Evolutionary conservation across 2,329 filamentous ascomycete species (phyloP), one percentile per base, ranked within the genome.

Genomic region (Colletotrichum tofieldiae): DNA sequence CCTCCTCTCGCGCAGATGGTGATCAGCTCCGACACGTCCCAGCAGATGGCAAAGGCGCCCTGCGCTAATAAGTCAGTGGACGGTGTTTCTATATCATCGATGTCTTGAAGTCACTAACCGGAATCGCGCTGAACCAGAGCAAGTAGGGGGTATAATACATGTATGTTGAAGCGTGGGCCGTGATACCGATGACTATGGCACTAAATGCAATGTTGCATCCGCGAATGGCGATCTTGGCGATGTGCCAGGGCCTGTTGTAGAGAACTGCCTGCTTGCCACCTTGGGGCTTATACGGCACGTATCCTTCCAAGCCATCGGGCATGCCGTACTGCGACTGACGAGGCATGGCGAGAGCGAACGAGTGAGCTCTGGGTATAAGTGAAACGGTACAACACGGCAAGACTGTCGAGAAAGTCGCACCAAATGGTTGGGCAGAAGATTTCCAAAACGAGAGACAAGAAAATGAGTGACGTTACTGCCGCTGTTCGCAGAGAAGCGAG

Each of bases 21-120:
- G 66, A 85, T 75, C 59, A 85, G 73, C 55, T 87, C 85, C 39
- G 81, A 75, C 0, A 78, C 45, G 43, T 81, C 81, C 82, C 85
- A 85, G 18, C 47, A 29, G 51, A 84, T 2, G 8, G 84, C 51
- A 12, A 81, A 79, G 1, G 77, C 75, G 26, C 82, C 80, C 84
- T 86, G 58, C 16, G 12, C 7, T 18, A 49, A 58, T 70, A 41
- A 35, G 60, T 56, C 32, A 62, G 45, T 43, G 37, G 43, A 23
- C 20, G 14, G 23, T 12, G 14, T 6, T 54, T 18, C n/a, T 41
- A 6, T 29, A 37, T 45, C 16, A 16, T n/a, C 2, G 0, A n/a
- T n/a, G 12, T 20, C 16, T n/a, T 16, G 45, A 9, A 18, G n/a
- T 12, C 16, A 35, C 72, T 55, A 9, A 74, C 72, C 9, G 60